Evolutionary conservation across 371 early-diverging fungal species (phyloP).

Genomic region (Parasitella parasitica): DNA sequence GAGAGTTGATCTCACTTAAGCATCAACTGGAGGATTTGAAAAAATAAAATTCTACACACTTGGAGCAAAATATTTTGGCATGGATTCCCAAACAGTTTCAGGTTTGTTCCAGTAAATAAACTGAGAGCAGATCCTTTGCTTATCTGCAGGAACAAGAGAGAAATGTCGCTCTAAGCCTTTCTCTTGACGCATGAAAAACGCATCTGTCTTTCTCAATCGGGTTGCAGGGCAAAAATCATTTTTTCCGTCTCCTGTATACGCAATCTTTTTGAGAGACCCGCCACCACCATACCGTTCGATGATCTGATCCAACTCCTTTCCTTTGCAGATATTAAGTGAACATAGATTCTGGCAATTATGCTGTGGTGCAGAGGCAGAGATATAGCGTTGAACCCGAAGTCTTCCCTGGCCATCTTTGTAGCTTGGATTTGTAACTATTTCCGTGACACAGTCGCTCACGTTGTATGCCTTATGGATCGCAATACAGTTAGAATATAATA

Average conservation of each 20-base stretch:
- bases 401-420: slow-evolving; percentile 53
- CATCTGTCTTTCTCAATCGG: slow-evolving; percentile 29
- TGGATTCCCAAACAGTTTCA: slow-evolving; percentile 14
- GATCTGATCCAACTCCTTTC: slow-evolving; percentile 40
- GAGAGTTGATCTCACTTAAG: slow-evolving; percentile 5
- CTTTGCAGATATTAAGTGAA: slow-evolving; percentile 77
- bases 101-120: slow-evolving; percentile 12
- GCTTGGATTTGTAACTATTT: slow-evolving; percentile 75
- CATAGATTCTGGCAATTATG: slow-evolving; percentile 70
- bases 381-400: slow-evolving; percentile 53
- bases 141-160: background rate
- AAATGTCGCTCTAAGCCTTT: slow-evolving; percentile 16
- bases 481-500: no score
- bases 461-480: slow-evolving; percentile 65
- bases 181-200: slow-evolving; percentile 16
- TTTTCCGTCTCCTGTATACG: slow-evolving; percentile 49
- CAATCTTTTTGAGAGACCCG: slow-evolving; percentile 16
- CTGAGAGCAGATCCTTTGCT: background rate
- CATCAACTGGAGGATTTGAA: slow-evolving; percentile 5
- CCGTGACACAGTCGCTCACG: slow-evolving; percentile 52
- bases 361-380: slow-evolving; percentile 41
- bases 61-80: slow-evolving; percentile 7
- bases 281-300: slow-evolving; percentile 31
- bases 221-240: slow-evolving; percentile 50
- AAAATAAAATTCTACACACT: background rate